Base-by-base conservation (phyloP, 805 yeast genomes). In the Saccharomyces kudriavzevii region DNA sequence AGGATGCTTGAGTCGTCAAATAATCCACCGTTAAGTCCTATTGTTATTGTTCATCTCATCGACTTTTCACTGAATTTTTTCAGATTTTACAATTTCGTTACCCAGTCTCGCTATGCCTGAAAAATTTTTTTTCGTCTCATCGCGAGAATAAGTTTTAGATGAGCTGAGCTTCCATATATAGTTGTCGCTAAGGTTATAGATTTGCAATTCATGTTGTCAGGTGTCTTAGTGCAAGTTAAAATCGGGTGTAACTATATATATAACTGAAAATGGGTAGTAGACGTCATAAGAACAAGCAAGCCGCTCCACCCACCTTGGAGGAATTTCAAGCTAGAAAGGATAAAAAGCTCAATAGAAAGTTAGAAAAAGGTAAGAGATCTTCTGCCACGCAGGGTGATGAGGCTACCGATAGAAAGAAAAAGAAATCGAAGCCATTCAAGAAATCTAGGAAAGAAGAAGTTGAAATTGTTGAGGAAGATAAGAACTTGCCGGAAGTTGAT, bases 281-380 rank as follows among this genome's bases (percentile, higher is more conserved):
- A 81, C 85, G 88, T 76, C 88, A 89, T 55, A 89, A 86, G 72
- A 86, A 89, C 65, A 92, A 89, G 77, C 98, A 92, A 74, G 94
- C 89, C 48, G 87, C 80, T 55, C 98, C 98, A 61, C 97, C 97
- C 35, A 68, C 90, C 5, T 75, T 84, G 57, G 98, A 92, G 47
- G 96, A 92, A 65, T 84, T 91, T 69, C 82, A 82, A 60, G 77
- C 78, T 56, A 80, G 73, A 63, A 76, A 74, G 50, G 68, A 65
- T 49, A 67, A 64, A 56, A 70, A 67, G 52, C 70, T 66, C 55
- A 69, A 70, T 54, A 72, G 66, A 64, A 67, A 66, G 63, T 66
- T 66, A 51, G 69, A 70, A 53, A 69, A 67, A 66, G 60, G 64
- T 57, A 65, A 66, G 60, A 50, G 73, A 60, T 62, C 73, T 50